Conservation (phyloP, 2,329 filamentous ascomycete species). For the Dendrostoma leiphaemia region DNA sequence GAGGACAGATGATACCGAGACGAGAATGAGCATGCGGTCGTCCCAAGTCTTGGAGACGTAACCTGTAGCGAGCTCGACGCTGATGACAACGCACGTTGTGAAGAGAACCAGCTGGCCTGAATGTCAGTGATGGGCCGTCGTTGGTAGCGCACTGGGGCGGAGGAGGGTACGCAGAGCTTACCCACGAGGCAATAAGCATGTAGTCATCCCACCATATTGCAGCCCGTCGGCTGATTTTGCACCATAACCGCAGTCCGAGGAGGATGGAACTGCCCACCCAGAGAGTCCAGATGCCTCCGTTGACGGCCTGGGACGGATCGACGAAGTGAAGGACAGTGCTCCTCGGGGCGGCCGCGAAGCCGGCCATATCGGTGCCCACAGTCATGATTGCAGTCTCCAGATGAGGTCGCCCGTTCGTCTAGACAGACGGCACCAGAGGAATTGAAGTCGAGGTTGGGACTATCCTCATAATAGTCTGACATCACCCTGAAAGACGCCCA, state of each 20-base stretch:
- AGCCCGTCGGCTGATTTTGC: slow-evolving; percentile 14
- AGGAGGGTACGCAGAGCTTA: slow-evolving; percentile 9
- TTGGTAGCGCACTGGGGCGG: neutral
- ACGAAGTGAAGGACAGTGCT: slow-evolving; percentile 6
- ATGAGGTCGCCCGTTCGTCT: too few species aligned
- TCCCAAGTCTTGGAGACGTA: slow-evolving; percentile 47
- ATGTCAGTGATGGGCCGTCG: neutral
- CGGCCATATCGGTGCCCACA: neutral
- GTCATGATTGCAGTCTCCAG: too few species aligned
- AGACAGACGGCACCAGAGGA: too few species aligned
- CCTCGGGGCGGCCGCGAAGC: neutral
- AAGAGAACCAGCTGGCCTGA: slow-evolving; percentile 36
- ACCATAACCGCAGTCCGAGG: slow-evolving; percentile 22
- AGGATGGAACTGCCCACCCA: slow-evolving; percentile 19
- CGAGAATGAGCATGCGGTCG: slow-evolving; percentile 51
- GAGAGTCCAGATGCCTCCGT: slow-evolving; percentile 21
- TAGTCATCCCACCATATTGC: slow-evolving; percentile 24
- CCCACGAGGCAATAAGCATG: slow-evolving; percentile 22
- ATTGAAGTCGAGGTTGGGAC: neutral
- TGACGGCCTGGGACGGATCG: slow-evolving; percentile 18
- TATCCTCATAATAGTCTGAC: neutral
- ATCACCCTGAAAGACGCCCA: neutral
- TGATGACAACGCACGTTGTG: slow-evolving; percentile 43
- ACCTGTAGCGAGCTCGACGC: slow-evolving; percentile 46
- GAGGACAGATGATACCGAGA: slow-evolving; percentile 40